Conservation (phyloP, 2,329 filamentous ascomycete species). For the Ascochyta rabiei region DNA sequence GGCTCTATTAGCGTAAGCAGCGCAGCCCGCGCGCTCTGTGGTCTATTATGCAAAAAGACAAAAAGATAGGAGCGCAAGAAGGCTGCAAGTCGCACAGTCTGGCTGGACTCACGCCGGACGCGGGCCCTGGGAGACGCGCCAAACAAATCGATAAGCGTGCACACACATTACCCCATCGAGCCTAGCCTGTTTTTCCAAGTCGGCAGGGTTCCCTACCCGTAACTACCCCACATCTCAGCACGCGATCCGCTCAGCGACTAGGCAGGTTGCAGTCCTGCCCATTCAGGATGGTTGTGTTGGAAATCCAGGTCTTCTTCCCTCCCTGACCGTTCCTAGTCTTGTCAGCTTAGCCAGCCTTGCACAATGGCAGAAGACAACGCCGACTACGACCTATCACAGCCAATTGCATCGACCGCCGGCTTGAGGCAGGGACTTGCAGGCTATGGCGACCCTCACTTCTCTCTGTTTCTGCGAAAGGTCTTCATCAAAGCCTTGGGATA, state of each 20-base stretch:
- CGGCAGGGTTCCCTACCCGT: constrained; percentile 5
- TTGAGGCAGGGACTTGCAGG: constrained; percentile 69
- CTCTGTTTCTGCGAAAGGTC: constrained; percentile 74
- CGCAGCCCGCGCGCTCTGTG: constrained; percentile 15
- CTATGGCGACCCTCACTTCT: constrained; percentile 77
- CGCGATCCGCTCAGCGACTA: constrained; percentile 7
- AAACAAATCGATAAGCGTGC: constrained; percentile 18
- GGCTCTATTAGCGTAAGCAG: constrained; percentile 14
- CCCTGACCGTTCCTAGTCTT: background rate
- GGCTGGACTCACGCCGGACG: constrained; percentile 2
- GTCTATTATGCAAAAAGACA: constrained; percentile 7
- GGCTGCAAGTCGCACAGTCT: constrained; percentile 7
- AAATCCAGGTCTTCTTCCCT: background rate
- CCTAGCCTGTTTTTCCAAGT: background rate
- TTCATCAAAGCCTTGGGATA: constrained; percentile 81
- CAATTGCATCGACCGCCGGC: constrained; percentile 58
- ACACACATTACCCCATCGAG: constrained; percentile 6
- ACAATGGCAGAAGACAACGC: constrained; percentile 10
- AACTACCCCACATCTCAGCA: constrained; percentile 16
- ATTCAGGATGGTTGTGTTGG: background rate
- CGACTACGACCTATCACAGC: constrained; percentile 65
- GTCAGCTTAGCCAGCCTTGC: background rate
- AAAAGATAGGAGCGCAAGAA: constrained; percentile 12
- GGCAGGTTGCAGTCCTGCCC: background rate
- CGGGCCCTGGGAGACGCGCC: constrained; percentile 7